Evolutionary conservation across 805 yeast species (phyloP).

Genomic region (Brettanomyces anomalus): DNA sequence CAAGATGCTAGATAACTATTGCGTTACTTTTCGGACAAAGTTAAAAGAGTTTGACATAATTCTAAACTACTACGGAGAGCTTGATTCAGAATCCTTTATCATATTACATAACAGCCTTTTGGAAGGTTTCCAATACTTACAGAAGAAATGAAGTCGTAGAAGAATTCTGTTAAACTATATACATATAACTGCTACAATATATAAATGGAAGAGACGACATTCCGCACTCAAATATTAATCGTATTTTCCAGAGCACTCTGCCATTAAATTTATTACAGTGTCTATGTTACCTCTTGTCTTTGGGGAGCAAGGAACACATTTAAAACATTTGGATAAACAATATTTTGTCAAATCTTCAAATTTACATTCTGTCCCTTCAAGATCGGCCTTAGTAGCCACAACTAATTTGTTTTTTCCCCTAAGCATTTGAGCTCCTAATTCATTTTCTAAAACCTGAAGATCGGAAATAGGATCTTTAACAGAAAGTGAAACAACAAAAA

Average conservation of each 20-base stretch:
- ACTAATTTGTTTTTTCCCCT: constrained; percentile 56
- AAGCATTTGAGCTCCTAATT: constrained; percentile 61
- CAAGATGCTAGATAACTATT: constrained; percentile 32
- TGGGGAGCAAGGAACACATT: constrained; percentile 80
- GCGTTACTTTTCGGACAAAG: constrained; percentile 35
- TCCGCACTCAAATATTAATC: constrained; percentile 2
- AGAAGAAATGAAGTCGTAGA: constrained; percentile 1
- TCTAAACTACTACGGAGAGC: constrained; percentile 37
- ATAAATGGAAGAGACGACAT: background rate
- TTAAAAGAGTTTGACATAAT: constrained; percentile 38
- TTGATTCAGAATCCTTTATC: constrained; percentile 38
- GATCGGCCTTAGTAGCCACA: constrained; percentile 92
- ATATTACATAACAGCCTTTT: constrained; percentile 35
- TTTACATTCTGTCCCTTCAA: constrained; percentile 42
- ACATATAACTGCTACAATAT: background rate
- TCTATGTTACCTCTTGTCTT: constrained; percentile 63
- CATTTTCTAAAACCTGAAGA: constrained; percentile 51
- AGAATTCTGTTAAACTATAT: background rate
- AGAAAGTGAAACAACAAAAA: constrained; percentile 77
- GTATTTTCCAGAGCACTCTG: constrained; percentile 36
- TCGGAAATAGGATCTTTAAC: constrained; percentile 58
- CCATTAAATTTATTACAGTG: constrained; percentile 62
- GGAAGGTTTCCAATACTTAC: constrained; percentile 7
- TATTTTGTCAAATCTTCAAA: constrained; percentile 36
- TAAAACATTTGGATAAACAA: constrained; percentile 47